Evolutionary conservation across 2,329 filamentous ascomycete species (phyloP).

Genomic region (Penicillium sp.): DNA sequence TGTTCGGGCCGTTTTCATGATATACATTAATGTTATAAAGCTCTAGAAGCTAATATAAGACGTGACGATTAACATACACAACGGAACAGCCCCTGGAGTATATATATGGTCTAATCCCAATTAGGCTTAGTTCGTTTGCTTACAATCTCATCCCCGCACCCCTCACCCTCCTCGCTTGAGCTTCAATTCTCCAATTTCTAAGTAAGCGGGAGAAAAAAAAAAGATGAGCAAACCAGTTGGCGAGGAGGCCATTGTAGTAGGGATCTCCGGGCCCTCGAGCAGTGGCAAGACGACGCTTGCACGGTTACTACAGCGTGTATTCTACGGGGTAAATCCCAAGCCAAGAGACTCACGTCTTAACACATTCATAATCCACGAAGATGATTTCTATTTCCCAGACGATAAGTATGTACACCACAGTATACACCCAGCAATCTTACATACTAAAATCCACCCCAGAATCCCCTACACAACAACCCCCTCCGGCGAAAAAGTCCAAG

Average conservation of each 20-base stretch:
- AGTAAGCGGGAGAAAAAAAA: conserved; percentile 8
- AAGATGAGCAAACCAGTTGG: conserved; percentile 4
- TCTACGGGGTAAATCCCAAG: conserved; percentile 49
- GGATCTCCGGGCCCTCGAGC: conserved; percentile 84
- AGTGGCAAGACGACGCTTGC: conserved; percentile 94
- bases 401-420: conserved; percentile 53
- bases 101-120: no score
- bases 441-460: conserved; percentile 23
- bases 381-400: conserved; percentile 92
- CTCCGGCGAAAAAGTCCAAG: conserved; percentile 59
- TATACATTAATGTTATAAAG: not conserved
- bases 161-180: not conserved
- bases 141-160: not conserved
- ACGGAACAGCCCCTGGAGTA: no score
- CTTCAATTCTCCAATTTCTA: not conserved
- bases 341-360: conserved; percentile 11
- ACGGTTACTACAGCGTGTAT: conserved; percentile 76
- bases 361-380: conserved; percentile 81
- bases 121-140: not conserved
- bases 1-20: conserved; percentile 3
- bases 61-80: no score
- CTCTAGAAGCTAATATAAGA: no score
- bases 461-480: conserved; percentile 50
- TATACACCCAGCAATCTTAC: not conserved
- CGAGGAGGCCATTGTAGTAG: conserved; percentile 61